Evolutionary conservation across 2,329 filamentous ascomycete species (phyloP).

Genomic region (Colletotrichum spinosum): DNA sequence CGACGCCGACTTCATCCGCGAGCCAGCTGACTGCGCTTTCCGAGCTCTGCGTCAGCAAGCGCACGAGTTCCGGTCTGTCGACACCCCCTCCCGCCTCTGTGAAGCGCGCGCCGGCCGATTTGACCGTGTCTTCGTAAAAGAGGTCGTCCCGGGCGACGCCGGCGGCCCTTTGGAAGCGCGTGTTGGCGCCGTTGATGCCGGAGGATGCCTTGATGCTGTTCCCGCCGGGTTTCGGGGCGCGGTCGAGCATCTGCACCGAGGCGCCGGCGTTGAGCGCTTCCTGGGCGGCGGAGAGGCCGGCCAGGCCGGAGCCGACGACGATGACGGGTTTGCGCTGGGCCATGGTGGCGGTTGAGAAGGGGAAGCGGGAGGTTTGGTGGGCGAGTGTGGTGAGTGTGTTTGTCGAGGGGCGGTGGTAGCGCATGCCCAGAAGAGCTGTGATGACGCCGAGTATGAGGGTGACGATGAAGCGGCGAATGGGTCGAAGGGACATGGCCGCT

Average conservation of each 20-base stretch:
- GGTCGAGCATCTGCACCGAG: constrained; percentile 69
- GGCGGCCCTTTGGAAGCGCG: constrained; percentile 62
- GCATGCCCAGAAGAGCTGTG: constrained; percentile 37
- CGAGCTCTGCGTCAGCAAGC: constrained; percentile 60
- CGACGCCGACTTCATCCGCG: constrained; percentile 65
- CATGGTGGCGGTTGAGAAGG: constrained; percentile 22
- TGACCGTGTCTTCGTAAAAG: constrained; percentile 68
- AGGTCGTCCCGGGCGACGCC: constrained; percentile 49
- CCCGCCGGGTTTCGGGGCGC: constrained; percentile 69
- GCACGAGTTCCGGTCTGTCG: constrained; percentile 58
- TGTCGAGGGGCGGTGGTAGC: constrained; percentile 38
- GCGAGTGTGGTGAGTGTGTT: background rate
- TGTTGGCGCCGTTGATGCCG: constrained; percentile 73
- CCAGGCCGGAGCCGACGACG: constrained; percentile 73
- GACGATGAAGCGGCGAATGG: constrained; percentile 28
- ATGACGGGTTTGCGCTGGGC: constrained; percentile 56
- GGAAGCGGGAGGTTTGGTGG: background rate
- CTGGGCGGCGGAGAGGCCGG: constrained; percentile 70
- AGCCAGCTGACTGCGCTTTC: constrained; percentile 67
- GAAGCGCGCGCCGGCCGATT: constrained; percentile 63
- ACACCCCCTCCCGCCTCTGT: constrained; percentile 40
- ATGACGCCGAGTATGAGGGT: constrained; percentile 40
- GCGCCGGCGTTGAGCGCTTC: constrained; percentile 64
- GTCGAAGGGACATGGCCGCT: constrained; percentile 20
- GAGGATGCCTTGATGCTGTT: constrained; percentile 77